Evolutionary conservation across 176 grass and related monocot species (phyloP), one percentile per base, ranked within the genome.

Genomic region (Oryza australiensis): DNA sequence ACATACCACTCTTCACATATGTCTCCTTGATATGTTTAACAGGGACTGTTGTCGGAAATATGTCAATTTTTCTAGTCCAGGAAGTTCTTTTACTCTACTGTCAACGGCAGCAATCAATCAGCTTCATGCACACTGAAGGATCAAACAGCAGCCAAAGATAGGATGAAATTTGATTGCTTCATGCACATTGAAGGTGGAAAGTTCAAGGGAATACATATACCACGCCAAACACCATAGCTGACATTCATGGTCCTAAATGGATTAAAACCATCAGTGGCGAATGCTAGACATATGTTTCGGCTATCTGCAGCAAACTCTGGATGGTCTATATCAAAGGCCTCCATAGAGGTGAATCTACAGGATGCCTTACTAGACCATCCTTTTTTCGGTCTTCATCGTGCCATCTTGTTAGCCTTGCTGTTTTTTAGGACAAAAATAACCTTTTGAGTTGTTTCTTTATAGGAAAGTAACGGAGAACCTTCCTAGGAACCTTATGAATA

Each of bases 11-110:
- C 45, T 86, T 77, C 57, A 86, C 18, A 30, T n/a, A n/a, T 84
- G 16, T 3, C 69, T 88, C 35, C 55, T 76, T 78, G n/a, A 80
- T 86, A 62, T 75, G 41, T 71, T 82, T 77, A 75, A 73, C 82
- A 98, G 95, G 76, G 88, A 81, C 18, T 77, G 70, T 73, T 83
- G 75, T 55, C 81, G 57, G 41, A 91, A 87, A 77, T 98, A 98
- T 59, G 88, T 93, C 48, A 91, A 91, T 79, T 88, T 93, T 69
- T 98, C n/a, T n/a, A n/a, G n/a, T n/a, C n/a, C n/a, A n/a, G n/a
- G n/a, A n/a, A n/a, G n/a, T n/a, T n/a, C n/a, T n/a, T n/a, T n/a
- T n/a, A n/a, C n/a, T n/a, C n/a, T n/a, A n/a, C n/a, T n/a, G n/a
- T n/a, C n/a, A n/a, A n/a, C n/a, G n/a, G n/a, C n/a, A n/a, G n/a